These are phyloP conservation scores for Pichia occidentalis DNA, from an alignment of 805 yeast species.

Conservation along the genomic window DNA sequence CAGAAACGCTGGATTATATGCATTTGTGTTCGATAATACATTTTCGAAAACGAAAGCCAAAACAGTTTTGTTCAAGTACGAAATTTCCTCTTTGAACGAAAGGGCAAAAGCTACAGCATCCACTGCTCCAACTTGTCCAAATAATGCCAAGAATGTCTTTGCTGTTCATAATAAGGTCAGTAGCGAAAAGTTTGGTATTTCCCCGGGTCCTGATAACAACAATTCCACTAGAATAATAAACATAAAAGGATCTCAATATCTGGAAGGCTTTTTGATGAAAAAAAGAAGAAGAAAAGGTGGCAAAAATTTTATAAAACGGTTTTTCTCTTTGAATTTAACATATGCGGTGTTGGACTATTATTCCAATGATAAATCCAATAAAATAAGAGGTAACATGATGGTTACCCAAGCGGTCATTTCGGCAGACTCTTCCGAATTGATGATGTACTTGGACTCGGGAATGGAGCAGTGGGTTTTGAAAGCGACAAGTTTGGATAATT, in stretches of 20 bases:
- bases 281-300: conserved; percentile 65
- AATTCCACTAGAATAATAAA: conserved; percentile 28
- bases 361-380: conserved; percentile 59
- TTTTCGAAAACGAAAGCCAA: conserved; percentile 81
- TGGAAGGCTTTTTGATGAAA: conserved; percentile 76
- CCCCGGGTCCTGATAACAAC: conserved; percentile 15
- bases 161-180: neutral
- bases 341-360: conserved; percentile 82
- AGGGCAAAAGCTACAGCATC: too few species aligned
- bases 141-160: neutral
- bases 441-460: conserved; percentile 85
- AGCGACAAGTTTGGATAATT: conserved; percentile 57
- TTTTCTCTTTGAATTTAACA: conserved; percentile 74
- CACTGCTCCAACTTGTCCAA: neutral
- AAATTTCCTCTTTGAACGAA: too few species aligned
- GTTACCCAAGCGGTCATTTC: conserved; percentile 74
- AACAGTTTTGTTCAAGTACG: conserved; percentile 59
- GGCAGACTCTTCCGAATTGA: conserved; percentile 60
- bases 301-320: conserved; percentile 83
- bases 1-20: conserved; percentile 61
- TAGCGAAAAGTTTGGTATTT: conserved; percentile 26
- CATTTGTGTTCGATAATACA: conserved; percentile 88
- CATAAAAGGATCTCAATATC: conserved; percentile 58
- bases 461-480: conserved; percentile 90
- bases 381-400: conserved; percentile 88